Base-by-base conservation (phyloP, 305 asterid genomes). In the Coffea humblotiana region DNA sequence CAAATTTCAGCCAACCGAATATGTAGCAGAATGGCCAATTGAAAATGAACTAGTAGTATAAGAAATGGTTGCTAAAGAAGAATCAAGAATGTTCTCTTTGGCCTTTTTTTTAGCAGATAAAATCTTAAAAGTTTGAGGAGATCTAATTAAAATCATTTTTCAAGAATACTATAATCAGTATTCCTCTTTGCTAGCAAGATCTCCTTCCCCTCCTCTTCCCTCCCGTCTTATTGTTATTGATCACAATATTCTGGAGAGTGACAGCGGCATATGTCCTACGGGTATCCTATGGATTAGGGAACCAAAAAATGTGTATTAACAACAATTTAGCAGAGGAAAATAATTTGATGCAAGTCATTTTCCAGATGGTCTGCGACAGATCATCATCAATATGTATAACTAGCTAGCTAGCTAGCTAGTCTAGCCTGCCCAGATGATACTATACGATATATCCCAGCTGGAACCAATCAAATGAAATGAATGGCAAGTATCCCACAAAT, bases 351-450 rank as follows among this genome's bases (percentile, higher is more conserved):
- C 32, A 71, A 71, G 87, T 84, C 91, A 84, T 82, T 88, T 86
- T 85, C 85, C 76, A 61, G 32, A 71, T 81, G 70, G 86, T 87
- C 88, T 71, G 25, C 86, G 83, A 85, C 90, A 86, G 13, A 86
- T 80, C 64, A 87, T 80, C 64, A 82, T 3, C 14, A 49, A 9
- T 72, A 76, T 72, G 79, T 78, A 70, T 47, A 85, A 69, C 37
- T 78, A 61, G 43, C 29, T 45, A 78, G 67, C 29, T 45, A 78
- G 67, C 37, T 78, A 61, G 43, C 29, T 45, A 78, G 67, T 32
- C 81, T 40, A 40, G 43, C 43, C 81, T 77, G 74, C 77, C 60
- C 81, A 32, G 32, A 76, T 74, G 70, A 29, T 80, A 32, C 32
- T 32, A 79, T 73, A 61, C 32, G 66, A 74, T 40, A 5, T 3